phyloP scores from a whole-genome alignment of 495 filamentous ascomycete species.

The Trichocladium uniseriatum region DNA sequence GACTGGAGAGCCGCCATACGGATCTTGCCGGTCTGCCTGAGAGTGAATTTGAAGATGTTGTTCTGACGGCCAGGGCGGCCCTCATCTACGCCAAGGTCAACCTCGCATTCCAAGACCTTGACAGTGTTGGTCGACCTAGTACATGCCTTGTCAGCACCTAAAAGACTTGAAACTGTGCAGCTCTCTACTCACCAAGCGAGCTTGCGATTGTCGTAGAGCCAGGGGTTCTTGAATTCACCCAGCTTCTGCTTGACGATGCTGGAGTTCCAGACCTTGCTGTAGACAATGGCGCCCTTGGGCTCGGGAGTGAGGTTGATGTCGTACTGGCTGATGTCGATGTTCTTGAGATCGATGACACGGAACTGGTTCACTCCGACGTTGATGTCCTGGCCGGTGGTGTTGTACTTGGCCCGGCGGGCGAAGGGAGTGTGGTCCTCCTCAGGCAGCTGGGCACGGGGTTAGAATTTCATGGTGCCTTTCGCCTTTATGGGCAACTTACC shows the following conservation, averaged over 20 bases:
- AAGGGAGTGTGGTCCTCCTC: conserved; percentile 9
- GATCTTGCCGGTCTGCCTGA: conserved; percentile 51
- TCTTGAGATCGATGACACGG: conserved; percentile 43
- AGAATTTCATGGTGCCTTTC: background rate
- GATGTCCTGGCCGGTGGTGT: conserved; percentile 47
- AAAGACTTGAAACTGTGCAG: background rate
- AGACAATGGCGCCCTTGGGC: conserved; percentile 51
- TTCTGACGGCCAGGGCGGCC: conserved; percentile 29
- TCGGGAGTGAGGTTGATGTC: conserved; percentile 61
- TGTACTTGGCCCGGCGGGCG: conserved; percentile 42
- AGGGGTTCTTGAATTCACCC: conserved; percentile 31
- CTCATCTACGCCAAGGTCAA: conserved; percentile 61
- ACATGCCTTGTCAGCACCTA: conserved; percentile 16
- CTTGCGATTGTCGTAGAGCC: conserved; percentile 71
- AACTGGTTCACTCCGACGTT: conserved; percentile 65
- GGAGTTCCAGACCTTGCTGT: conserved; percentile 63
- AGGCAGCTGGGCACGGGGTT: background rate
- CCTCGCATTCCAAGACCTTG: conserved; percentile 33
- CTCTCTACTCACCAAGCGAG: conserved; percentile 58
- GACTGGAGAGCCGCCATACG: conserved; percentile 51
- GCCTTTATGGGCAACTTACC: conserved; percentile 7
- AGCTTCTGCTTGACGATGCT: conserved; percentile 46
- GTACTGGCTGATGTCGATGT: conserved; percentile 61
- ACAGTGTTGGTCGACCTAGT: conserved; percentile 33
- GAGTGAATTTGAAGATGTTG: conserved; percentile 47